phyloP scores from a whole-genome alignment of 2,329 filamentous ascomycete species.

The Epichloe sibirici region DNA sequence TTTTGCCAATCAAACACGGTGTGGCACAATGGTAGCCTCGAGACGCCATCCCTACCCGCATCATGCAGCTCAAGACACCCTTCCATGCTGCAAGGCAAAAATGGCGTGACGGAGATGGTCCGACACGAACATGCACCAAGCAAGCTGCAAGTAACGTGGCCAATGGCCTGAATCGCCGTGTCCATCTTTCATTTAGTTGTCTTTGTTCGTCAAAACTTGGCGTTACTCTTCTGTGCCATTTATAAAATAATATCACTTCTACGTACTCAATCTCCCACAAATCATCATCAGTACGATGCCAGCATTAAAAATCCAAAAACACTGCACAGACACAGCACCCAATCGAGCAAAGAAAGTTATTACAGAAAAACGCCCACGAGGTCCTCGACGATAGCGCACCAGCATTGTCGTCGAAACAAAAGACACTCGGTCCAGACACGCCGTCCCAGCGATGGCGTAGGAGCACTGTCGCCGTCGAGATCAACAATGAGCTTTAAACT shows the following conservation, averaged over 20 bases:
- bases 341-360: constrained; percentile 3
- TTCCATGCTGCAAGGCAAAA: not conserved
- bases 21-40: not conserved
- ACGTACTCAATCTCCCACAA: not conserved
- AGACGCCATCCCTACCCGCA: too few relatives aligned
- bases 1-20: not conserved
- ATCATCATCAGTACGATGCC: not conserved
- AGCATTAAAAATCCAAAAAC: not conserved
- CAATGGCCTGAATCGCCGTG: too few relatives aligned
- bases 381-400: constrained; percentile 37
- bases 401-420: constrained; percentile 36
- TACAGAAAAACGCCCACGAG: constrained; percentile 31
- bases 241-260: too few relatives aligned
- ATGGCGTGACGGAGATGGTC: not conserved
- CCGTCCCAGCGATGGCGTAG: constrained; percentile 45
- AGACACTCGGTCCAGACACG: constrained; percentile 35
- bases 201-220: too few relatives aligned
- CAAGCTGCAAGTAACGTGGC: too few relatives aligned
- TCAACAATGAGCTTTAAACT: constrained; percentile 16
- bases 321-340: not conserved
- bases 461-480: constrained; percentile 43
- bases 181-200: too few relatives aligned
- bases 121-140: not conserved
- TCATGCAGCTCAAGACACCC: not conserved
- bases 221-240: too few relatives aligned